phyloP scores from a whole-genome alignment of 2,329 filamentous ascomycete genomes.

The Fusarium longipes region DNA sequence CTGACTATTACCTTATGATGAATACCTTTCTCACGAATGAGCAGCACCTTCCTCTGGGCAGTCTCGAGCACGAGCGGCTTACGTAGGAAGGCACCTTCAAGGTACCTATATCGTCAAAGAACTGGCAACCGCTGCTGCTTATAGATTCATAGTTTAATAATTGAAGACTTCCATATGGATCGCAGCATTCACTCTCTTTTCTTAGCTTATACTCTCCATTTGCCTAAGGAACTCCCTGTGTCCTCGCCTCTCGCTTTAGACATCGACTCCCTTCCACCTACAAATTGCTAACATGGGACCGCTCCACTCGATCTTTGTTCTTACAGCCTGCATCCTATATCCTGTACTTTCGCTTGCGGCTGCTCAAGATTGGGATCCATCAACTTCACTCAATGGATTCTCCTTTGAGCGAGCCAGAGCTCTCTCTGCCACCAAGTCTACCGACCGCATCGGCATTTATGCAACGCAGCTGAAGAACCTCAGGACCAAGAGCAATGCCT shows the following conservation, averaged over 20 bases:
- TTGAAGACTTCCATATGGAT: not conserved
- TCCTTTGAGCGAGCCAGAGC: conserved; percentile 52
- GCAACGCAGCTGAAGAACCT: conserved; percentile 52
- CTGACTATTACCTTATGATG: not conserved
- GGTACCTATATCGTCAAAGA: not conserved
- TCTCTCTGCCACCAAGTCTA: conserved; percentile 35
- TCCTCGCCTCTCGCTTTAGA: not conserved
- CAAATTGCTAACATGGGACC: conserved; percentile 2
- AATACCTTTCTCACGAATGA: too few relatives aligned
- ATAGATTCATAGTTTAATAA: not conserved
- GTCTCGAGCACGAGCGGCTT: too few relatives aligned
- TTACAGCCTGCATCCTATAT: conserved; percentile 7
- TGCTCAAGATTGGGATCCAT: conserved; percentile 44
- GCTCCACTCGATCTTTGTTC: not conserved
- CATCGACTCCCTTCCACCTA: not conserved
- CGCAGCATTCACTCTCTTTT: too few relatives aligned
- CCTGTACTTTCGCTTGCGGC: not conserved
- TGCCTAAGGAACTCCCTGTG: not conserved
- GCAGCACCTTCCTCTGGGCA: conserved; percentile 16
- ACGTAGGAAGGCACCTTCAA: not conserved
- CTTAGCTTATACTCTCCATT: not conserved
- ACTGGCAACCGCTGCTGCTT: not conserved
- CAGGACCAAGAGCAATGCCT: conserved; percentile 28
- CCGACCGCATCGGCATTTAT: conserved; percentile 47
- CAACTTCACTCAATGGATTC: conserved; percentile 53